Conservation (phyloP, 1,284 basidiomycete species). For the Albatrellus sp. region DNA sequence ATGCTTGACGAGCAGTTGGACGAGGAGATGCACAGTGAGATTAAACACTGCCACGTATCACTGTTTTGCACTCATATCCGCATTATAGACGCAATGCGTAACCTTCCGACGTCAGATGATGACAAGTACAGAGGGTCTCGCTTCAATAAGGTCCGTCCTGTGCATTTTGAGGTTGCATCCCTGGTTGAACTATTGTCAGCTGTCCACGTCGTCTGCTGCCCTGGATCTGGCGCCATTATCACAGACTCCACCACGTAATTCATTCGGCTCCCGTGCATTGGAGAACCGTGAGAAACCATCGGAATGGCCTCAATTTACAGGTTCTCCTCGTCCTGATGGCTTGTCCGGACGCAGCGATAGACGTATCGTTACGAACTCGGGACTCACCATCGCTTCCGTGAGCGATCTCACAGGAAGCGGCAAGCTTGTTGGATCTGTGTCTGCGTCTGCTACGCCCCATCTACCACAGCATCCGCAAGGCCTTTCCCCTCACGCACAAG, state of each 20-base stretch:
- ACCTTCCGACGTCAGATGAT: slow-evolving; percentile 85
- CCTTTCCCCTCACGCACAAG: slow-evolving; percentile 25
- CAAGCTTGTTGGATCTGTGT: slow-evolving; percentile 34
- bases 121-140: slow-evolving; percentile 65
- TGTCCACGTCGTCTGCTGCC: slow-evolving; percentile 85
- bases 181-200: slow-evolving; percentile 23
- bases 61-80: slow-evolving; percentile 2
- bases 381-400: slow-evolving; percentile 28
- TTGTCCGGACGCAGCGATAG: slow-evolving; percentile 42
- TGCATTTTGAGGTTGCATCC: slow-evolving; percentile 2
- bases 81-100: slow-evolving; percentile 72
- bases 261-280: slow-evolving; percentile 41
- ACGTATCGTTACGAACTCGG: slow-evolving; percentile 63
- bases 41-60: slow-evolving; percentile 3
- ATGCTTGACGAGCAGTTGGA: slow-evolving; percentile 85
- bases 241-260: slow-evolving; percentile 62
- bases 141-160: slow-evolving; percentile 47
- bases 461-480: slow-evolving; percentile 50
- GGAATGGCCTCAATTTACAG: slow-evolving; percentile 87
- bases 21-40: slow-evolving; percentile 81
- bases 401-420: slow-evolving; percentile 30
- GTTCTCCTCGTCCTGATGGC: slow-evolving; percentile 46
- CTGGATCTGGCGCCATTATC: slow-evolving; percentile 85
- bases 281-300: slow-evolving; percentile 65
- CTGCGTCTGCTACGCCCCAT: slow-evolving; percentile 52